These are phyloP conservation scores for Hebeloma cylindrosporum DNA, from an alignment of 768 basidiomycete genomes.

Conservation along the genomic window DNA sequence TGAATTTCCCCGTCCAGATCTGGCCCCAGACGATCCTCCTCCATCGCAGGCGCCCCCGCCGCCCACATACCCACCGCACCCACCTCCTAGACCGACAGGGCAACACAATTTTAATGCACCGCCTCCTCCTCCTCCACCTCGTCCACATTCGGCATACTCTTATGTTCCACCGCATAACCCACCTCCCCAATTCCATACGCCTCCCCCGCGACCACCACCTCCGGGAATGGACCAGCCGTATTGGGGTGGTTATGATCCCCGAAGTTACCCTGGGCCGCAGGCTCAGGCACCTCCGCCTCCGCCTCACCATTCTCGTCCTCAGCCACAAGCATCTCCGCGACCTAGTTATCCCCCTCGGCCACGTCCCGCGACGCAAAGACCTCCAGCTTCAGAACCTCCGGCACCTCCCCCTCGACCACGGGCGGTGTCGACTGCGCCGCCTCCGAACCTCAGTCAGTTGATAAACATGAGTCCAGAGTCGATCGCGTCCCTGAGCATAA, in stretches of 20 bases:
- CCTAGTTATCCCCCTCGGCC: slow-evolving; percentile 17
- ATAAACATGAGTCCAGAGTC: slow-evolving; percentile 58
- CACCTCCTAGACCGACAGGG: slow-evolving; percentile 18
- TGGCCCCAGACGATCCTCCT: slow-evolving; percentile 45
- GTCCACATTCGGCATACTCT: slow-evolving; percentile 24
- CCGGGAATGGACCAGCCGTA: slow-evolving; percentile 10
- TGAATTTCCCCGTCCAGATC: slow-evolving; percentile 63
- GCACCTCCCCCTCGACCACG: slow-evolving; percentile 41
- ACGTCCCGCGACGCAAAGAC: slow-evolving; percentile 22
- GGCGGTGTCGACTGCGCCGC: slow-evolving; percentile 42
- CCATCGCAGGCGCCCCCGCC: slow-evolving; percentile 23
- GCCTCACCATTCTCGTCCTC: slow-evolving; percentile 15
- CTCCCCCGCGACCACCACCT: slow-evolving; percentile 24
- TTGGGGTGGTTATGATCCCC: background rate
- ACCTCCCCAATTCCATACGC: slow-evolving; percentile 15
- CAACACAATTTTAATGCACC: slow-evolving; percentile 20
- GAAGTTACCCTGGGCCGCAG: slow-evolving; percentile 12
- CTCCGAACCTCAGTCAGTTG: slow-evolving; percentile 69
- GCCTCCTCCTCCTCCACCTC: slow-evolving; percentile 17
- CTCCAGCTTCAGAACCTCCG: slow-evolving; percentile 22
- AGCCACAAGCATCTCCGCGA: slow-evolving; percentile 16
- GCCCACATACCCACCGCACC: slow-evolving; percentile 20
- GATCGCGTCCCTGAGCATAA: slow-evolving; percentile 63
- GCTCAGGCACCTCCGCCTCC: slow-evolving; percentile 14
- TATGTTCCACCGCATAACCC: slow-evolving; percentile 21